Evolutionary conservation across 495 filamentous ascomycete genomes (phyloP).

Genomic region (Darksidea phi): DNA sequence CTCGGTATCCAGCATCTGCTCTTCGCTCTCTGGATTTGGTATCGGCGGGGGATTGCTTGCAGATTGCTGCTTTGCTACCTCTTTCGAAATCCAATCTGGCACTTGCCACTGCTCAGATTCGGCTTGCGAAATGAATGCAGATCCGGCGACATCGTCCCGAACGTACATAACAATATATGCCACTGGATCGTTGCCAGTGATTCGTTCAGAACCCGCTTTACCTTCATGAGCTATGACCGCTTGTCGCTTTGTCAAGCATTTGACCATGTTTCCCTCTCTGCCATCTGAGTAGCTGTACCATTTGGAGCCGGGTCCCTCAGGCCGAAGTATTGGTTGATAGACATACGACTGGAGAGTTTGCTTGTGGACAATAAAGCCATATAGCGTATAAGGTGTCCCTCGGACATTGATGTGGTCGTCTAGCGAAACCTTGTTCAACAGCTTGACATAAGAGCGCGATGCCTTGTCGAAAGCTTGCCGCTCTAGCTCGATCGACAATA

Average conservation of each 20-base stretch:
- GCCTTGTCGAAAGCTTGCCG: conserved; percentile 56
- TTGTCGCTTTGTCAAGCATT: conserved; percentile 57
- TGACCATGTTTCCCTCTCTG: conserved; percentile 54
- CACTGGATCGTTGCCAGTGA: conserved; percentile 55
- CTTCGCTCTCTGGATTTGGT: conserved; percentile 2
- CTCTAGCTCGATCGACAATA: conserved; percentile 60
- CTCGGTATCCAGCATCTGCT: conserved; percentile 2
- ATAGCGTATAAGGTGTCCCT: conserved; percentile 54
- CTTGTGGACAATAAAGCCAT: conserved; percentile 62
- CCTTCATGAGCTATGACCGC: conserved; percentile 58
- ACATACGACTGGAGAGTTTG: conserved; percentile 60
- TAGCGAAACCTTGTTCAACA: conserved; percentile 56
- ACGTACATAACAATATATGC: conserved; percentile 62
- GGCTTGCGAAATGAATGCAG: conserved; percentile 6
- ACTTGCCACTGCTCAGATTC: conserved; percentile 34
- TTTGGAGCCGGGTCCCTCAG: conserved; percentile 54
- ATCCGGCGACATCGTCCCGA: conserved; percentile 50
- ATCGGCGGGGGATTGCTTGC: not conserved
- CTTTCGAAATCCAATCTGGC: conserved; percentile 32
- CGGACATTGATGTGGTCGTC: conserved; percentile 55
- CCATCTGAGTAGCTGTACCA: conserved; percentile 63
- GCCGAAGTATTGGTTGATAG: conserved; percentile 62
- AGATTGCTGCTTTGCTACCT: conserved; percentile 24
- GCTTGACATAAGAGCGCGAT: conserved; percentile 57
- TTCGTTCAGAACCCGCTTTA: conserved; percentile 35